These are phyloP conservation scores for Fusarium sp. DNA, from an alignment of 2,329 filamentous ascomycete species.

Conservation along the genomic window DNA sequence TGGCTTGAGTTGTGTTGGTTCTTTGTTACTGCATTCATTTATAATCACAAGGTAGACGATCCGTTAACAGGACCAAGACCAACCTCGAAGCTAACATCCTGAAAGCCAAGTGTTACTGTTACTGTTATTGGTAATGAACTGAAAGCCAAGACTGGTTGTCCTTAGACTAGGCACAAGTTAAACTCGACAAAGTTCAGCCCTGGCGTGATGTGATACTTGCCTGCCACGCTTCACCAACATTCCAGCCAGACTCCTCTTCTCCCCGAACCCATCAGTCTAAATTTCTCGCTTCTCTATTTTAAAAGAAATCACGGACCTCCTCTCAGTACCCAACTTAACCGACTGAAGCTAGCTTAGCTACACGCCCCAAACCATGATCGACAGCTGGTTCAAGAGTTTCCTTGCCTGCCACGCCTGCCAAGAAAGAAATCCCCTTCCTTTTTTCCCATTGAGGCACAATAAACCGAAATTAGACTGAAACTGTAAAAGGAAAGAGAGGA, in stretches of 20 bases:
- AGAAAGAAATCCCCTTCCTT: not conserved
- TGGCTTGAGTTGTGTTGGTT: conserved; percentile 5
- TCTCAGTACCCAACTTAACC: not conserved
- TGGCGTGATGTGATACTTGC: conserved; percentile 12
- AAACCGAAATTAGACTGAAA: conserved; percentile 2
- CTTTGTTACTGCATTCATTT: not conserved
- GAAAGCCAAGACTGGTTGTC: not conserved
- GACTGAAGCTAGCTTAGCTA: not conserved
- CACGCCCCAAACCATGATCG: conserved; percentile 43
- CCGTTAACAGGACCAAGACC: not conserved
- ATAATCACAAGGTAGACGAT: not conserved
- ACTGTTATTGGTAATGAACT: not conserved
- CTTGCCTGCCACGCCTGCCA: conserved; percentile 9
- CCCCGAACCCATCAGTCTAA: conserved; percentile 43
- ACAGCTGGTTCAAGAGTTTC: conserved; percentile 13
- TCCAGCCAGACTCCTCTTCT: conserved; percentile 26
- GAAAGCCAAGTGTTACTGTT: not conserved
- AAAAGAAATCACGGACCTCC: conserved; percentile 18
- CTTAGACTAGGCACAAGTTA: not conserved
- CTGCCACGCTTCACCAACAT: conserved; percentile 30
- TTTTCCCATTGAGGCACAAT: not conserved
- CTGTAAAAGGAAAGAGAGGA: not conserved
- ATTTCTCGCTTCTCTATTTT: conserved; percentile 7
- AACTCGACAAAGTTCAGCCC: conserved; percentile 18
- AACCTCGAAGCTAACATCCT: not conserved